A percentile compares a stretch with the other conserved stretches of the same genome.
Conservation (phyloP, 495 filamentous ascomycete genomes). For the Elaphomyces granulatus region DNA sequence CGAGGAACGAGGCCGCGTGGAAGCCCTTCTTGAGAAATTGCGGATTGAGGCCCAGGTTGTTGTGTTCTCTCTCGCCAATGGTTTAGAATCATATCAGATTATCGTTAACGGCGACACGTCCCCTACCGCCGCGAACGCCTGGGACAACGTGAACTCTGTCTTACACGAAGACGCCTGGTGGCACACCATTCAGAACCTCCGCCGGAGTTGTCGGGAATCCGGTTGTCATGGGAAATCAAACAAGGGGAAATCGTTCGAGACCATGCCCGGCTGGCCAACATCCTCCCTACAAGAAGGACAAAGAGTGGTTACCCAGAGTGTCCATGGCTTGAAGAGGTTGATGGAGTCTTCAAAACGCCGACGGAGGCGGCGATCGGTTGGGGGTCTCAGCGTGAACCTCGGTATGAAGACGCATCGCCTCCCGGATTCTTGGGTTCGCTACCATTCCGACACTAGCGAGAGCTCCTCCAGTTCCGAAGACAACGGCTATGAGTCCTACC, state of each 20-base stretch:
- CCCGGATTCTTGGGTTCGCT: constrained; percentile 45
- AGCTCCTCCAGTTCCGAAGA: constrained; percentile 31
- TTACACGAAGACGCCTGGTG: constrained; percentile 69
- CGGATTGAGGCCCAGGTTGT: constrained; percentile 66
- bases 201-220: constrained; percentile 24
- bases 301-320: constrained; percentile 23
- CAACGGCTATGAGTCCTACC: constrained; percentile 29
- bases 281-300: constrained; percentile 39
- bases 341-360: constrained; percentile 35
- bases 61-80: constrained; percentile 71
- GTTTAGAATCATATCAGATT: constrained; percentile 58
- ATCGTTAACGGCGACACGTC: constrained; percentile 55
- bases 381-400: constrained; percentile 46
- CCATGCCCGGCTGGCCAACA: constrained; percentile 35
- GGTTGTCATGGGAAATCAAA: constrained; percentile 7
- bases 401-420: constrained; percentile 69
- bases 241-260: constrained; percentile 14
- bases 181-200: constrained; percentile 52
- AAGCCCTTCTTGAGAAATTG: constrained; percentile 61
- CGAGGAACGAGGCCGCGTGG: constrained; percentile 61
- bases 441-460: constrained; percentile 34
- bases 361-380: constrained; percentile 49
- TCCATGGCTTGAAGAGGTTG: constrained; percentile 36
- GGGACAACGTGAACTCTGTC: constrained; percentile 39
- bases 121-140: constrained; percentile 27